Evolutionary conservation across 2,329 filamentous ascomycete genomes (phyloP).

Genomic region (Elsinoe arachidis): DNA sequence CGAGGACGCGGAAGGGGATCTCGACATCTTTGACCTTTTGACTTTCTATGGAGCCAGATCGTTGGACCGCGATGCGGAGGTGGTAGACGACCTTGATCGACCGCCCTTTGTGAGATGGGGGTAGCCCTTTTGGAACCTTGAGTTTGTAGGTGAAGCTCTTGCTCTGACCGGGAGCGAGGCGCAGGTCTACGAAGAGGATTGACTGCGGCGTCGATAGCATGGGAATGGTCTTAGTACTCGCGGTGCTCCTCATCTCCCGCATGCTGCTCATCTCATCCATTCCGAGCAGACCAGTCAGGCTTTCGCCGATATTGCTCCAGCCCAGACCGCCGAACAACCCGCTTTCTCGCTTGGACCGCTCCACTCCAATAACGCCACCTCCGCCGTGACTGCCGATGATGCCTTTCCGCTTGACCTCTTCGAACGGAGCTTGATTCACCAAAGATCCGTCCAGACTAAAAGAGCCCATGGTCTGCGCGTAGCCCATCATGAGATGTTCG

Average conservation of each 20-base stretch:
- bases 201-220: conserved; percentile 92
- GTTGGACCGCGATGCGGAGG: conserved; percentile 82
- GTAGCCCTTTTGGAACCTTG: conserved; percentile 76
- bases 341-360: conserved; percentile 63
- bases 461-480: conserved; percentile 84
- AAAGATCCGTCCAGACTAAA: conserved; percentile 88
- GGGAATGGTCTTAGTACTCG: conserved; percentile 78
- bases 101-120: conserved; percentile 81
- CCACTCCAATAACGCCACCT: conserved; percentile 75
- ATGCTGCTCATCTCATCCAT: conserved; percentile 83
- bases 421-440: conserved; percentile 80
- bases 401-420: conserved; percentile 90
- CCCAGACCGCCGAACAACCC: conserved; percentile 76
- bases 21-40: conserved; percentile 81
- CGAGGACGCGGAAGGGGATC: conserved; percentile 83
- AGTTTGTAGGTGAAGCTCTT: conserved; percentile 81
- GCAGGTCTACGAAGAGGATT: conserved; percentile 87
- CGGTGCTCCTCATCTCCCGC: conserved; percentile 85
- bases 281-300: conserved; percentile 78
- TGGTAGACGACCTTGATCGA: conserved; percentile 91
- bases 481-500: conserved; percentile 94
- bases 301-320: conserved; percentile 81
- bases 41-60: conserved; percentile 70
- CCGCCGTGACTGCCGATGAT: conserved; percentile 76
- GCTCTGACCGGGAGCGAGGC: conserved; percentile 80